Conservation (phyloP, 116 monocot species). For the Papilionanthe hybrid region DNA sequence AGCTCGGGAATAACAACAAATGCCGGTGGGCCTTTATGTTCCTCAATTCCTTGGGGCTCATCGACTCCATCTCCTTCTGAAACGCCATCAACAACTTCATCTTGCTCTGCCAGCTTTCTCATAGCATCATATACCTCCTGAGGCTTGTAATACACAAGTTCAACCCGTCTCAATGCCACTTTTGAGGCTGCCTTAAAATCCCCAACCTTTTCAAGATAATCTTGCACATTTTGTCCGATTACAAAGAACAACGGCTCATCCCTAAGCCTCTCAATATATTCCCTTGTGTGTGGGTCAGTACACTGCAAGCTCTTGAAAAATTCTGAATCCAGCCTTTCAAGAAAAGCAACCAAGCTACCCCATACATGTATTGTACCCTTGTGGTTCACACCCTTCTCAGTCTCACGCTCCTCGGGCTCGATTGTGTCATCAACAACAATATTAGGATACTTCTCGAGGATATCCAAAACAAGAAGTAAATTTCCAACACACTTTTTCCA, state of each 20-base stretch:
- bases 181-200: slow-evolving; percentile 74
- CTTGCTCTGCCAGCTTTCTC: slow-evolving; percentile 69
- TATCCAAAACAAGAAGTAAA: slow-evolving; percentile 78
- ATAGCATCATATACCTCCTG: slow-evolving; percentile 94
- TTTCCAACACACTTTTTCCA: slow-evolving; percentile 83
- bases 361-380: slow-evolving; percentile 69
- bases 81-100: slow-evolving; percentile 22
- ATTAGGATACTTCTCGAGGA: slow-evolving; percentile 69
- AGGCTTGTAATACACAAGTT: slow-evolving; percentile 89
- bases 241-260: slow-evolving; percentile 86
- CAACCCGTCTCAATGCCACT: slow-evolving; percentile 71
- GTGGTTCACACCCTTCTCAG: slow-evolving; percentile 65
- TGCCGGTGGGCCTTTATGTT: slow-evolving; percentile 32
- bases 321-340: slow-evolving; percentile 81
- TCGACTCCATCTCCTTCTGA: slow-evolving; percentile 32
- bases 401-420: slow-evolving; percentile 74
- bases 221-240: slow-evolving; percentile 83
- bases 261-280: slow-evolving; percentile 85
- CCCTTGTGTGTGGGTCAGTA: slow-evolving; percentile 86
- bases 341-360: slow-evolving; percentile 76
- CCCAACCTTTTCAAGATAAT: slow-evolving; percentile 63
- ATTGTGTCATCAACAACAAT: slow-evolving; percentile 69
- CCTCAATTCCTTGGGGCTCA: slow-evolving; percentile 25
- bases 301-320: slow-evolving; percentile 91
- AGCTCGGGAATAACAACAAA: slow-evolving; percentile 75